These are phyloP conservation scores for Psilocybe cubensis DNA, from an alignment of 768 basidiomycete species.

Conservation along the genomic window DNA sequence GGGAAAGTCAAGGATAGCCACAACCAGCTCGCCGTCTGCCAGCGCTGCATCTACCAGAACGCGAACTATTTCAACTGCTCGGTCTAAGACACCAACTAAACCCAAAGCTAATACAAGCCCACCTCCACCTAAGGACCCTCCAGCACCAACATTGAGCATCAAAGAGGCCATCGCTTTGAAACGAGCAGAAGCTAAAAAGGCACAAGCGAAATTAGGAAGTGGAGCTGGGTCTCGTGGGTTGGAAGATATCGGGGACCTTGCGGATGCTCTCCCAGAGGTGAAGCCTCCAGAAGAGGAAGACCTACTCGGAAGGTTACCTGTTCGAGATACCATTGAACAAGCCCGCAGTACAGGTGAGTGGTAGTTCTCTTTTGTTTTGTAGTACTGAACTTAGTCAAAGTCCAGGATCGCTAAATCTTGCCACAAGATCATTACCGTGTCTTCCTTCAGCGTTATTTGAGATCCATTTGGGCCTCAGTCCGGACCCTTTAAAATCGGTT, in stretches of 20 bases:
- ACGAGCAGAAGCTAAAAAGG: slow-evolving; percentile 78
- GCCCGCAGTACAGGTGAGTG: slow-evolving; percentile 75
- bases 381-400: slow-evolving; percentile 46
- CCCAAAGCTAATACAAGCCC: slow-evolving; percentile 4
- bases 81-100: slow-evolving; percentile 22
- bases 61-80: slow-evolving; percentile 25
- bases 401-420: slow-evolving; percentile 75
- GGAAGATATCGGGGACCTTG: slow-evolving; percentile 28
- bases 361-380: slow-evolving; percentile 25
- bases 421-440: slow-evolving; percentile 72
- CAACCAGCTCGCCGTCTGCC: slow-evolving; percentile 3
- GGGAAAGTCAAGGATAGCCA: slow-evolving; percentile 23
- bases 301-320: slow-evolving; percentile 64
- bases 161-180: slow-evolving; percentile 81
- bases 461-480: slow-evolving; percentile 75
- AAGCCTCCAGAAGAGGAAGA: slow-evolving; percentile 48
- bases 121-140: slow-evolving; percentile 10
- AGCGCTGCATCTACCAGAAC: slow-evolving; percentile 18
- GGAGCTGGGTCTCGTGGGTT: slow-evolving; percentile 35
- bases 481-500: slow-evolving; percentile 69
- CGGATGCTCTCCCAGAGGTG: slow-evolving; percentile 45
- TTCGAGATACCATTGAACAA: slow-evolving; percentile 78
- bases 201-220: slow-evolving; percentile 29
- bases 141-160: slow-evolving; percentile 48
- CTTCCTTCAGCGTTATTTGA: slow-evolving; percentile 81